Evolutionary conservation across 2,329 filamentous ascomycete species (phyloP).

Genomic region (Colletotrichum sp.): DNA sequence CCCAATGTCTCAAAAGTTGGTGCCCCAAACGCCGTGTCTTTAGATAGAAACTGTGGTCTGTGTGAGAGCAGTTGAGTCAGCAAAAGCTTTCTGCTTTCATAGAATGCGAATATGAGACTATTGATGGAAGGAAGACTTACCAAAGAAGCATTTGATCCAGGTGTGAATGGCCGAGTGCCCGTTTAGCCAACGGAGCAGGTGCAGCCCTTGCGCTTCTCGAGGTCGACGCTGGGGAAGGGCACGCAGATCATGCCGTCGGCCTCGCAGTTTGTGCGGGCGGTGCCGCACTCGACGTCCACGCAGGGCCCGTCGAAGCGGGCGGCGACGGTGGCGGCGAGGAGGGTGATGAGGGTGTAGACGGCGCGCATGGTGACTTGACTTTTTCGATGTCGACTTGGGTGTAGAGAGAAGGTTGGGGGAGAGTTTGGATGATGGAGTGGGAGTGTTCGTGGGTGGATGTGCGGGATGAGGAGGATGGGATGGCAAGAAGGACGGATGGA

Average conservation of each 20-base stretch:
- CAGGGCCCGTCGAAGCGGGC: constrained; percentile 15
- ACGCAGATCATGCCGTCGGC: constrained; percentile 11
- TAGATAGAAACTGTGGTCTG: background rate
- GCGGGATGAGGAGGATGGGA: constrained; percentile 3
- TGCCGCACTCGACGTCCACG: background rate
- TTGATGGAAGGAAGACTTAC: background rate
- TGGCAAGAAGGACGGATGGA: background rate
- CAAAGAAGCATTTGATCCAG: background rate
- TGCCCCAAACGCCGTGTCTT: background rate
- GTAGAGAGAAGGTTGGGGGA: background rate
- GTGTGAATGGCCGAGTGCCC: background rate
- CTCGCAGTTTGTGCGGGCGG: constrained; percentile 9
- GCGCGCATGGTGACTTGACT: background rate
- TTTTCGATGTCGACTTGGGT: background rate
- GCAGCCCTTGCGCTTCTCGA: constrained; percentile 6
- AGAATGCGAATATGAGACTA: background rate
- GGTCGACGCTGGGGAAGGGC: constrained; percentile 10
- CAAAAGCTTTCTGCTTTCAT: background rate
- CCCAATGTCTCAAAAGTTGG: background rate
- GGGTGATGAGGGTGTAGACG: background rate
- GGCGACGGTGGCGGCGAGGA: constrained; percentile 4
- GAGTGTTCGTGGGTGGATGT: background rate
- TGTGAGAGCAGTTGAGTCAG: background rate
- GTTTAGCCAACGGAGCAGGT: constrained; percentile 5
- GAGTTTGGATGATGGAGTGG: background rate